phyloP scores from a whole-genome alignment of 148 eudicot genomes.

The Limonium bicolor region DNA sequence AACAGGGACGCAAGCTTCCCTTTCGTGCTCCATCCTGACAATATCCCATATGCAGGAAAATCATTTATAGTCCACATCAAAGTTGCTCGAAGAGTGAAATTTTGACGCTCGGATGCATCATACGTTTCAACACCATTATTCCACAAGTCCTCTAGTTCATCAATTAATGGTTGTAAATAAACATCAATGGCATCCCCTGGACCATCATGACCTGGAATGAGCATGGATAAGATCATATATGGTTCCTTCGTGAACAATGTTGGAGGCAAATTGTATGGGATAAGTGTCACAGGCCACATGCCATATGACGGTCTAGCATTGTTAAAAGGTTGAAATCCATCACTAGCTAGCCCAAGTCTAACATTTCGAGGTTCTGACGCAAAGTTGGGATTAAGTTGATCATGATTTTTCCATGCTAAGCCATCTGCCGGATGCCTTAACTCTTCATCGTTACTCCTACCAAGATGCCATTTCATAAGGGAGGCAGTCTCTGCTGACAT shows the following conservation, averaged over 20 bases:
- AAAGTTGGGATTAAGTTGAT: conserved; percentile 1
- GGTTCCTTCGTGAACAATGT: background rate
- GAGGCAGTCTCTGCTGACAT: conserved; percentile 3
- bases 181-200: conserved; percentile 15
- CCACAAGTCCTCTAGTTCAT: conserved; percentile 16
- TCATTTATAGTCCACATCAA: conserved; percentile 20
- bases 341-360: conserved; percentile 9
- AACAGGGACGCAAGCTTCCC: background rate
- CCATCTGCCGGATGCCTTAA: background rate
- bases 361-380: conserved; percentile 10
- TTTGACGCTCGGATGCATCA: conserved; percentile 7
- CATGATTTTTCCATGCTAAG: conserved; percentile 11
- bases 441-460: background rate
- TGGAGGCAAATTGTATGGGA: conserved; percentile 5
- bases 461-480: background rate
- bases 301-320: conserved; percentile 2
- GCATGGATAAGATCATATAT: conserved; percentile 6
- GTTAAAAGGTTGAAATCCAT: conserved; percentile 12
- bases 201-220: conserved; percentile 11
- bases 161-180: conserved; percentile 8
- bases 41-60: conserved; percentile 17
- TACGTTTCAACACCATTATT: conserved; percentile 8
- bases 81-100: conserved; percentile 3
- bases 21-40: conserved; percentile 13
- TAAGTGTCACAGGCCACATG: conserved; percentile 9